These are phyloP conservation scores for Leccinum broughii DNA, from an alignment of 768 basidiomycete genomes.

Conservation along the genomic window DNA sequence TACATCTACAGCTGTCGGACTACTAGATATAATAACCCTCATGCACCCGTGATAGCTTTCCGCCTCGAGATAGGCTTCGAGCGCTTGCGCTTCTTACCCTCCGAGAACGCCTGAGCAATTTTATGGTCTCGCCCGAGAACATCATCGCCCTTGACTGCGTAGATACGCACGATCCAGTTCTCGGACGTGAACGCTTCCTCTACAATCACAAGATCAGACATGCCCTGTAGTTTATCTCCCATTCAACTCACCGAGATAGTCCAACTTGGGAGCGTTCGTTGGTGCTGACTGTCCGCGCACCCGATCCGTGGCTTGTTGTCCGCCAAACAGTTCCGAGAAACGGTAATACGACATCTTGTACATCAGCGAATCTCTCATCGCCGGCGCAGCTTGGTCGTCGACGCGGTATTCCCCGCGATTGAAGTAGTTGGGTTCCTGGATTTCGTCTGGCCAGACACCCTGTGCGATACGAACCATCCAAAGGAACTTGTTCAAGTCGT, in stretches of 20 bases:
- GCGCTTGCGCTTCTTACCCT: constrained; percentile 89
- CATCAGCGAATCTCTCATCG: constrained; percentile 97
- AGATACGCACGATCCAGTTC: constrained; percentile 99
- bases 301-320: constrained; percentile 71
- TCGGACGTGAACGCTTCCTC: constrained; percentile 99
- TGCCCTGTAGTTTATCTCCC: neutral
- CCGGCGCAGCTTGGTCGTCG: constrained; percentile 76
- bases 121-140: constrained; percentile 86
- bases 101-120: constrained; percentile 78
- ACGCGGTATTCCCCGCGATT: constrained; percentile 93
- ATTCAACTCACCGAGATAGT: constrained; percentile 72
- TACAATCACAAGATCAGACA: constrained; percentile 23
- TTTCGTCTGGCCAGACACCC: constrained; percentile 97
- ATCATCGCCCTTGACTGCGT: constrained; percentile 93
- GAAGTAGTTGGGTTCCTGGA: constrained; percentile 94
- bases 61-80: constrained; percentile 67
- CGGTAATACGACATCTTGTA: constrained; percentile 99
- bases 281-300: constrained; percentile 89
- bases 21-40: constrained; percentile 1
- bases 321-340: constrained; percentile 89
- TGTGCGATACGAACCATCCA: constrained; percentile 98
- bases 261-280: constrained; percentile 71
- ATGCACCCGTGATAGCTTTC: constrained; percentile 38
- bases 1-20: neutral
- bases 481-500: constrained; percentile 99